These are phyloP conservation scores for Royoungia palumana DNA, from an alignment of 768 basidiomycete species.

Conservation along the genomic window DNA sequence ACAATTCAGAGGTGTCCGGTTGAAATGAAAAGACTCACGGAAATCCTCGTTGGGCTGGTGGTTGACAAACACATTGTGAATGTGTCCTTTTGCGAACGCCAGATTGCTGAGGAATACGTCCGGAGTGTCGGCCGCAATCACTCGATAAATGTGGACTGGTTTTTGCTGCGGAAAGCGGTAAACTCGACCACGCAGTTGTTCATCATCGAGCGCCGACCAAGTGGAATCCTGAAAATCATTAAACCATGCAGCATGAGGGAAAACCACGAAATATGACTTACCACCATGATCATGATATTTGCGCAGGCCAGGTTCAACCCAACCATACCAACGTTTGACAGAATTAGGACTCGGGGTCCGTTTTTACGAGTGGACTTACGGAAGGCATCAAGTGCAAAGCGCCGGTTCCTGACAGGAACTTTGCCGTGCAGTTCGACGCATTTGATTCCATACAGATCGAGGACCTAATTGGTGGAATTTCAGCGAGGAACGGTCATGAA, in stretches of 20 bases:
- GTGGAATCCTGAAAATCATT: not conserved
- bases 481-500: too few species aligned
- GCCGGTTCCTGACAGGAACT: not conserved
- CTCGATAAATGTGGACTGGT: conserved; percentile 16
- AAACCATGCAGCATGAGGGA: too few species aligned
- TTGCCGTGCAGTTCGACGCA: not conserved
- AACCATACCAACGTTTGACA: not conserved
- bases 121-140: conserved; percentile 5
- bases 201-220: conserved; percentile 12
- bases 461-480: too few species aligned
- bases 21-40: too few species aligned
- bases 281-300: not conserved
- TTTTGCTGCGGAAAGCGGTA: conserved; percentile 17
- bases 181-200: conserved; percentile 17
- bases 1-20: too few species aligned
- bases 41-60: not conserved
- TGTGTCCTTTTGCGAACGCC: conserved; percentile 12
- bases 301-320: not conserved
- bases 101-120: conserved; percentile 26
- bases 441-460: too few species aligned
- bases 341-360: not conserved
- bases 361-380: not conserved
- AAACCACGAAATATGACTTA: not conserved
- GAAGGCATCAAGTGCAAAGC: not conserved
- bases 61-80: not conserved